A percentile compares a stretch with the other conserved stretches of the same genome.
These are phyloP conservation scores for Tetradesmus lagerheimii DNA, from an alignment of 139 green algal species.

Conservation along the genomic window DNA sequence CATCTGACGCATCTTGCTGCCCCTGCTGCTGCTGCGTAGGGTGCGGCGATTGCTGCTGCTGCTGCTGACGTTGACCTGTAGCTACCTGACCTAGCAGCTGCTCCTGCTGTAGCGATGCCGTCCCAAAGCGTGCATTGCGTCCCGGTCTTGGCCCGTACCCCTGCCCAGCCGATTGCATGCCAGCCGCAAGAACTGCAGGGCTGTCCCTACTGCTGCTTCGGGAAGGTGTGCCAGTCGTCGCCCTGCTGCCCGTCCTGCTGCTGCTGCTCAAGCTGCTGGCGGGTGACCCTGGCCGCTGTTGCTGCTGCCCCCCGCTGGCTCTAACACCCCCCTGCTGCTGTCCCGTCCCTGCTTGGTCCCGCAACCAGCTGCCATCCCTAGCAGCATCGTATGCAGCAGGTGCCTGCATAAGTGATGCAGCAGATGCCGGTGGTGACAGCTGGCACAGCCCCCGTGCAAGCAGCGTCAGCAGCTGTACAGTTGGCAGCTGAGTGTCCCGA, in stretches of 20 bases:
- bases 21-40: background rate
- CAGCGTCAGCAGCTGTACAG: constrained; percentile 65
- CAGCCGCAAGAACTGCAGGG: background rate
- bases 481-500: constrained; percentile 67
- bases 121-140: background rate
- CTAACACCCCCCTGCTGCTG: background rate
- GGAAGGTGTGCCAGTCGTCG: background rate
- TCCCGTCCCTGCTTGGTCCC: background rate
- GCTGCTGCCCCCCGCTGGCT: background rate
- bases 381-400: background rate
- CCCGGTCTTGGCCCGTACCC: background rate
- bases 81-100: background rate
- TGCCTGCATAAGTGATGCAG: background rate
- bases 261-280: background rate
- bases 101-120: constrained; percentile 13
- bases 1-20: background rate
- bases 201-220: background rate
- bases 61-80: background rate
- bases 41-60: constrained; percentile 19
- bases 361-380: background rate
- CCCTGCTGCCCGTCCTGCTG: background rate
- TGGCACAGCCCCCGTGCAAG: constrained; percentile 41
- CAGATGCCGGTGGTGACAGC: constrained; percentile 4
- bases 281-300: background rate
- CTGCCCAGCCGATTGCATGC: background rate